Evolutionary conservation across 2,329 filamentous ascomycete species (phyloP).

Genomic region (Anisogramma anomala): DNA sequence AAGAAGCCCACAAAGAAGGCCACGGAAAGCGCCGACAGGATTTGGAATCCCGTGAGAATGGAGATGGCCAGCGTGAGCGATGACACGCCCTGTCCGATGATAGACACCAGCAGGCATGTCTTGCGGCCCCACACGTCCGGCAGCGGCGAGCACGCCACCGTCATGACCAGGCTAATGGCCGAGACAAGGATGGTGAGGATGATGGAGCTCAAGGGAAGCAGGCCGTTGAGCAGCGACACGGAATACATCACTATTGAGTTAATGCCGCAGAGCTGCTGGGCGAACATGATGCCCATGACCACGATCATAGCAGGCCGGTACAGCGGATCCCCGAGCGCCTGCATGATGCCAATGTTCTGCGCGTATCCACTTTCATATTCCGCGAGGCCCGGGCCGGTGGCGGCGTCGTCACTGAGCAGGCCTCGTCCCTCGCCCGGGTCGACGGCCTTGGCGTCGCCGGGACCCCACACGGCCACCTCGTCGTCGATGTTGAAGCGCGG

Average conservation of each 20-base stretch:
- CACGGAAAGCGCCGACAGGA: slow-evolving; percentile 70
- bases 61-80: slow-evolving; percentile 69
- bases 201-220: slow-evolving; percentile 71
- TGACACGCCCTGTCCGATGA: slow-evolving; percentile 70
- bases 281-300: slow-evolving; percentile 81
- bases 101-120: slow-evolving; percentile 68
- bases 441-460: slow-evolving; percentile 39
- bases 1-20: slow-evolving; percentile 83
- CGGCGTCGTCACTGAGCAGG: slow-evolving; percentile 38
- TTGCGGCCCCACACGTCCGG: slow-evolving; percentile 84
- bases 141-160: slow-evolving; percentile 68
- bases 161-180: slow-evolving; percentile 73
- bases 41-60: slow-evolving; percentile 60
- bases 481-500: slow-evolving; percentile 54
- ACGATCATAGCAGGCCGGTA: slow-evolving; percentile 68
- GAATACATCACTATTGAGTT: slow-evolving; percentile 99
- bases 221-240: slow-evolving; percentile 70
- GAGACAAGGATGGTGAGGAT: slow-evolving; percentile 82
- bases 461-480: slow-evolving; percentile 56
- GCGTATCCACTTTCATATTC: slow-evolving; percentile 16
- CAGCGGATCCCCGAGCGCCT: slow-evolving; percentile 54
- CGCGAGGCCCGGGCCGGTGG: slow-evolving; percentile 10
- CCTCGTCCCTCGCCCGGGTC: slow-evolving; percentile 67
- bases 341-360: slow-evolving; percentile 45
- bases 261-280: slow-evolving; percentile 86